phyloP scores from a whole-genome alignment of 179 eudicot species.

The Drosera spatulata region DNA sequence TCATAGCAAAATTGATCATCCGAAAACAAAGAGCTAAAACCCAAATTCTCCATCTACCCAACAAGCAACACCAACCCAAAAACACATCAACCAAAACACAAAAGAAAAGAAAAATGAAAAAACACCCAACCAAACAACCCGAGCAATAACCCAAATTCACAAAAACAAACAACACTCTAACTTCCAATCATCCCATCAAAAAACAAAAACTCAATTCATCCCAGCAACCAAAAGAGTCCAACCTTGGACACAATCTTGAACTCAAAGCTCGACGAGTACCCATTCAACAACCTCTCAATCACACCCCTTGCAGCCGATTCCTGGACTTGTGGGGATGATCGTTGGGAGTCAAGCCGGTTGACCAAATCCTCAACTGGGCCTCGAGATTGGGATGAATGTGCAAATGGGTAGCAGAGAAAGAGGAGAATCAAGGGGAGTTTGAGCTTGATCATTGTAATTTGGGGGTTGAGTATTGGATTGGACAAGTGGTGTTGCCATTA shows the following conservation, averaged over 20 bases:
- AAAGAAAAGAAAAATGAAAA: too few species aligned
- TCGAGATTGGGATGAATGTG: constrained; percentile 13
- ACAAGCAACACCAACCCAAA: too few species aligned
- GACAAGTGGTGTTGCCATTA: too few species aligned
- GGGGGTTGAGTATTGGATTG: too few species aligned
- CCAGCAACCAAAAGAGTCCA: too few species aligned
- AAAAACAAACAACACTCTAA: neutral
- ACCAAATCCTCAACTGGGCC: constrained; percentile 32
- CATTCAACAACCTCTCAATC: constrained; percentile 64
- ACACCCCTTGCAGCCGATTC: constrained; percentile 65
- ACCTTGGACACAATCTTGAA: constrained; percentile 66
- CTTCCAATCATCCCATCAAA: neutral
- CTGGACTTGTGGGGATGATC: constrained; percentile 41
- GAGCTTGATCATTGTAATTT: constrained; percentile 11
- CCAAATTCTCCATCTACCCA: too few species aligned
- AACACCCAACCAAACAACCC: neutral
- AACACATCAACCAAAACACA: too few species aligned
- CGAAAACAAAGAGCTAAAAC: too few species aligned
- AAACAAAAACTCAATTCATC: too few species aligned
- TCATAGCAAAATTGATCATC: too few species aligned
- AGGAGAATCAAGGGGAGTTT: constrained; percentile 3
- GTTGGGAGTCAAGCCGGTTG: constrained; percentile 39
- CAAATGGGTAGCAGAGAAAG: constrained; percentile 7
- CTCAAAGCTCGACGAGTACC: constrained; percentile 55
- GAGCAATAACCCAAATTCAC: neutral